Base-by-base conservation (phyloP, 1,284 basidiomycete species). In the Leccinum solheimii region DNA sequence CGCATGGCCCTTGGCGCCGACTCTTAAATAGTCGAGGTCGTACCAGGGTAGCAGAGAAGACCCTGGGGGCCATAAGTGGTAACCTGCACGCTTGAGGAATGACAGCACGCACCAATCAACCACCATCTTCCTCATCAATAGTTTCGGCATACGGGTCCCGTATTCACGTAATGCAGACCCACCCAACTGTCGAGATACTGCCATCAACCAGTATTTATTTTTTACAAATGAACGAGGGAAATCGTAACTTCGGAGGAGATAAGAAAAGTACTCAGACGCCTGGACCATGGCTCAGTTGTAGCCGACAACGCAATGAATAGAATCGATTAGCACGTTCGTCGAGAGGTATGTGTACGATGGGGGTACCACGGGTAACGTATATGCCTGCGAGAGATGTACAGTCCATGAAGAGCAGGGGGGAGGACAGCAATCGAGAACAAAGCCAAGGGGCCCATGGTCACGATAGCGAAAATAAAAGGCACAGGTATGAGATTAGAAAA, bases 401-500 rank as follows among this genome's bases (percentile, higher is more conserved):
- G 62, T 67, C 67, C 71, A 62, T 34, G 3, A 36, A 58, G 54
- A 64, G 57, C 60, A 64, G 54, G 9, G 48, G 27, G 48, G 40
- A 69, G 55, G 64, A 68, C 62, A 68, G 68, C 64, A 68, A 48
- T 68, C 69, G 66, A 62, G 65, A 67, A 62, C 64, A 69, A 71
- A 56, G 59, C 60, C 57, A 51, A 48, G 19, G 5, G 51, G 49
- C 67, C 49, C 51, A 57, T 66, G 34, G 61, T 64, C 61, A 62
- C 70, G 69, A 72, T 56, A 69, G 56, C 64, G 64, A 71, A 73
- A 75, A 71, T 65, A 62, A 68, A 52, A 62, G 62, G 62, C 67
- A 73, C 72, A 71, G 71, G 70, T 74, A 74, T 43, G 38, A 49
- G 60, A 62, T 72, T 66, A 69, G 49, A 50, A 19, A 23, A 32